Evolutionary conservation across 495 filamentous ascomycete genomes (phyloP), one percentile per base, ranked within the genome.

Genomic region (Penicillium chermesinum): DNA sequence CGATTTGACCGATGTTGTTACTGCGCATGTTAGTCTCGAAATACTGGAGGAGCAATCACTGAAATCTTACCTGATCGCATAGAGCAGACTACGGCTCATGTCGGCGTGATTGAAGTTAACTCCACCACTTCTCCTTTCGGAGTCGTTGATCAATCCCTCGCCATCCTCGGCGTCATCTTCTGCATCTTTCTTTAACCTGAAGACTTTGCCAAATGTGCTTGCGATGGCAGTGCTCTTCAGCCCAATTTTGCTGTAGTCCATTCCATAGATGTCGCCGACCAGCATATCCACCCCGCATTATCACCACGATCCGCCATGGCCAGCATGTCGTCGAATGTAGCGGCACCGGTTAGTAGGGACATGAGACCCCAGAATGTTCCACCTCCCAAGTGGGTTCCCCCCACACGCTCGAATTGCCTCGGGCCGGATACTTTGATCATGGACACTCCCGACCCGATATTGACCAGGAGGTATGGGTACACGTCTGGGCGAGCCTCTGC

Each of bases 1-100:
- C 88, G 51, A 98, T 95, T 73, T 98, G 93, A 10, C 93, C 93
- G 45, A 98, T 96, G 67, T 98, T 98, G 69, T 98, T 97, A 65
- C 88, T 85, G 52, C 18, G 16, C 30, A n/a, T 27, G 17, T 50
- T 66, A 52, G 70, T 64, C 3, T 14, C 32, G 30, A n/a, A 18
- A 16, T 38, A 25, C 8, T 16, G 12, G 17, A 22, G 17, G 9
- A 36, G 3, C 3, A 21, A 7, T 18, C 12, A 7, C 30, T 13
- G 13, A 12, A 38, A 40, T 61, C 65, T 32, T 65, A 83, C 82
- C 82, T 86, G 19, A 87, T 79, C 12, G 91, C 90, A 64, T 95
- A 96, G 3, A 95, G 76, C 34, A 95, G 73, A 44, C 79, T 86
- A 44, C 79, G 69, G 61, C 76, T 83, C 62, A 86, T 84, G 54